Evolutionary conservation across 768 basidiomycete species (phyloP).

Genomic region (Cubamyces sp.): DNA sequence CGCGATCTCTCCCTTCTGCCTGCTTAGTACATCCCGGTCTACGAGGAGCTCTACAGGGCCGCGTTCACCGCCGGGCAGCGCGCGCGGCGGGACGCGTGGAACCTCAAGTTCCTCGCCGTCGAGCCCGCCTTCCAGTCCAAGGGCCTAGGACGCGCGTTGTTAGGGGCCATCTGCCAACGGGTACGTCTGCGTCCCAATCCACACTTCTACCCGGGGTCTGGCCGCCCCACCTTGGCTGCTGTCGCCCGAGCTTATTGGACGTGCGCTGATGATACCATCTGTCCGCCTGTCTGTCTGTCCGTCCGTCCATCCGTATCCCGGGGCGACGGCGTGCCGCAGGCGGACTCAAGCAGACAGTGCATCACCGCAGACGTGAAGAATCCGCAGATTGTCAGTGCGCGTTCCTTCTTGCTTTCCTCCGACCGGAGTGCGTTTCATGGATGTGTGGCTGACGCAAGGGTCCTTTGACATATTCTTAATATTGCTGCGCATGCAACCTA

Average conservation of each 20-base stretch:
- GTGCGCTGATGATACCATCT: no score
- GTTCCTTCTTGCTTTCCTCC: neutral
- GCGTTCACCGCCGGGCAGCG: slow-evolving; percentile 18
- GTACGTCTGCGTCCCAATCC: slow-evolving; percentile 3
- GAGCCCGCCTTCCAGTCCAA: slow-evolving; percentile 20
- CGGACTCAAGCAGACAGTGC: slow-evolving; percentile 8
- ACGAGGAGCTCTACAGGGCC: slow-evolving; percentile 24
- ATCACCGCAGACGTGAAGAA: slow-evolving; percentile 24
- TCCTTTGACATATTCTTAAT: no score
- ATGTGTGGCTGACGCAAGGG: neutral
- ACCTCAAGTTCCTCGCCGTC: slow-evolving; percentile 26
- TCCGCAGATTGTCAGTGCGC: slow-evolving; percentile 15
- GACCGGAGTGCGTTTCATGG: neutral
- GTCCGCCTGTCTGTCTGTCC: no score
- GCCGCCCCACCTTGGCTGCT: no score
- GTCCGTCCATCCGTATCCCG: neutral
- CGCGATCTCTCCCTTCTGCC: neutral
- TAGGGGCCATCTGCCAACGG: slow-evolving; percentile 19
- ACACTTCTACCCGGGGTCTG: neutral
- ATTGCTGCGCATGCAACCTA: no score
- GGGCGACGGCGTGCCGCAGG: slow-evolving; percentile 1
- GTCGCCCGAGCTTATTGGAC: no score
- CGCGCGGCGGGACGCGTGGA: slow-evolving; percentile 22
- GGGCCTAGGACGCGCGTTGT: slow-evolving; percentile 25
- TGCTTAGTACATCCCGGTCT: slow-evolving; percentile 23